These are phyloP conservation scores for Lactifluus echinatus DNA, from an alignment of 768 basidiomycete genomes.

Conservation along the genomic window DNA sequence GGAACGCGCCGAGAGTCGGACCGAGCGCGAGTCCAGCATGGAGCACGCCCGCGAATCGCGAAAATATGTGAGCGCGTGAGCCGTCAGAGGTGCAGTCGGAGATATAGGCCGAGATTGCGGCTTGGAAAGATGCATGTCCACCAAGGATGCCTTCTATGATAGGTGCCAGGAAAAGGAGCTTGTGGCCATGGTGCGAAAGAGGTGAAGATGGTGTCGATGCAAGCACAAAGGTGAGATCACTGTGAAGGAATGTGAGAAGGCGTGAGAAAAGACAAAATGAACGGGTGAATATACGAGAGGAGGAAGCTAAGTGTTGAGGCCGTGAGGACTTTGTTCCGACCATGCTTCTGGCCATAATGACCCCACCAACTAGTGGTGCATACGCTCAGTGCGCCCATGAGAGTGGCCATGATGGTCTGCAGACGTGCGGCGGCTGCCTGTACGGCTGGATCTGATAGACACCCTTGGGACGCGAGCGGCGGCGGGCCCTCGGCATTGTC, in stretches of 20 bases:
- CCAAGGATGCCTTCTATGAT: conserved; percentile 74
- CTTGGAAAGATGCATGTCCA: conserved; percentile 60
- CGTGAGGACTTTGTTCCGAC: conserved; percentile 67
- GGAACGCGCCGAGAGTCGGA: conserved; percentile 54
- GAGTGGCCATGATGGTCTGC: conserved; percentile 70
- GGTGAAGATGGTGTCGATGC: conserved; percentile 58
- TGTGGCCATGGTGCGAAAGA: conserved; percentile 57
- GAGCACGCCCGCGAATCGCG: conserved; percentile 63
- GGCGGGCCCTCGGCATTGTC: conserved; percentile 33
- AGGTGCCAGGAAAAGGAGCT: conserved; percentile 68
- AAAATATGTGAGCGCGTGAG: conserved; percentile 54
- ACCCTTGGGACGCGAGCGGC: conserved; percentile 30
- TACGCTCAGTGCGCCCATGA: conserved; percentile 72
- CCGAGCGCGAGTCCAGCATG: conserved; percentile 74
- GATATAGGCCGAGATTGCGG: conserved; percentile 58
- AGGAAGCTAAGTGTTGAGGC: conserved; percentile 61
- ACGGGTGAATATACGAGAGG: conserved; percentile 48
- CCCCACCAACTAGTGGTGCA: conserved; percentile 87
- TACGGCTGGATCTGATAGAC: conserved; percentile 45
- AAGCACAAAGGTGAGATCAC: conserved; percentile 74
- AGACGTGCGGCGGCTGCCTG: conserved; percentile 62
- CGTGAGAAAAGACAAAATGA: conserved; percentile 25
- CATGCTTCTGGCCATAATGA: conserved; percentile 63
- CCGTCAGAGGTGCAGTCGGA: conserved; percentile 78
- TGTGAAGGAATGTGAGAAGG: conserved; percentile 26